These are phyloP conservation scores for Candida maesae DNA, from an alignment of 805 yeast genomes.

Conservation along the genomic window DNA sequence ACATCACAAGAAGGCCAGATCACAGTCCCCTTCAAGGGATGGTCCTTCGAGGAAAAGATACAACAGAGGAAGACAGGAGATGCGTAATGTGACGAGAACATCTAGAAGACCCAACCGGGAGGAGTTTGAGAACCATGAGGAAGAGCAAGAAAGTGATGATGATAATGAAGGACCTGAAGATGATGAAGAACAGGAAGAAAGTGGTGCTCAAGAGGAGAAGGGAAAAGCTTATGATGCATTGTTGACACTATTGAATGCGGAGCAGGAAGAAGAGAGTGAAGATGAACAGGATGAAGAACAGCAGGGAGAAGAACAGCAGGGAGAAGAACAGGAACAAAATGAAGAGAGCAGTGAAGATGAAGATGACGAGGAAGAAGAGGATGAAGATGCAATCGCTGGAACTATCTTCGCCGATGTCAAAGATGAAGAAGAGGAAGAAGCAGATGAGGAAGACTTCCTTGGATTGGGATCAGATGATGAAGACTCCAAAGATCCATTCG, in stretches of 20 bases:
- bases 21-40: not conserved
- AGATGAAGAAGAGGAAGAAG: slow-evolving; percentile 26
- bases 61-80: slow-evolving; percentile 54
- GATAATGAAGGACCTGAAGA: slow-evolving; percentile 17
- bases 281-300: slow-evolving; percentile 3
- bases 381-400: slow-evolving; percentile 19
- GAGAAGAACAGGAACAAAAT: slow-evolving; percentile 16
- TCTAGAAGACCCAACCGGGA: slow-evolving; percentile 34
- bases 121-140: slow-evolving; percentile 10
- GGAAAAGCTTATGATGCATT: slow-evolving; percentile 63
- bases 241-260: slow-evolving; percentile 52
- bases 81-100: slow-evolving; percentile 58
- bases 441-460: slow-evolving; percentile 27
- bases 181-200: slow-evolving; percentile 15
- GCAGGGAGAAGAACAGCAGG: slow-evolving; percentile 9
- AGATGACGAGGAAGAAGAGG: slow-evolving; percentile 12
- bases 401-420: slow-evolving; percentile 21
- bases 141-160: slow-evolving; percentile 17
- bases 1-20: not conserved
- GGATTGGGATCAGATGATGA: slow-evolving; percentile 28
- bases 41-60: slow-evolving; percentile 15
- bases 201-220: too few species aligned
- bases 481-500: slow-evolving; percentile 65
- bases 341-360: slow-evolving; percentile 3
- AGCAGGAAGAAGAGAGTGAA: slow-evolving; percentile 25